phyloP scores from a whole-genome alignment of 1,284 basidiomycete species.

The Fomitopsis schrenkii region DNA sequence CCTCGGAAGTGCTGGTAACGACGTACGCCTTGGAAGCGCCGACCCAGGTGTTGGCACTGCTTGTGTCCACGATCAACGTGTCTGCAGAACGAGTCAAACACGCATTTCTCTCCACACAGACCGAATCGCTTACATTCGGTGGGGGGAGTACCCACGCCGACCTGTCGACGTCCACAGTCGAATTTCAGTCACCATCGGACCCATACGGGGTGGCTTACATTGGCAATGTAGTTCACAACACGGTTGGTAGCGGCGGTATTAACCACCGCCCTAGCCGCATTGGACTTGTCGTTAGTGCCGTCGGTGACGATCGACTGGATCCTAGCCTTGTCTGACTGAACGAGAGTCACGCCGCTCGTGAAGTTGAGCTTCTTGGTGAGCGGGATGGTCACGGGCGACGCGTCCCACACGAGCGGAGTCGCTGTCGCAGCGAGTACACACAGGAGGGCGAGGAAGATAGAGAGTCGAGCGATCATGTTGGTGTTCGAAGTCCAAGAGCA shows the following conservation, averaged over 20 bases:
- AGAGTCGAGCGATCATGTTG: constrained; percentile 15
- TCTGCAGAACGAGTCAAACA: not conserved
- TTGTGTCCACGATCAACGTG: constrained; percentile 19
- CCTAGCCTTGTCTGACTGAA: constrained; percentile 14
- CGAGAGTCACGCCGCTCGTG: not conserved
- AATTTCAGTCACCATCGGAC: too few species aligned
- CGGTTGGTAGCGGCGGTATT: too few species aligned
- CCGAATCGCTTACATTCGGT: too few species aligned
- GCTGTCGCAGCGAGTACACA: not conserved
- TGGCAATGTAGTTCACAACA: too few species aligned
- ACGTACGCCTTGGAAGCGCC: constrained; percentile 22
- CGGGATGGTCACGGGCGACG: not conserved
- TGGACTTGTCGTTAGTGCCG: too few species aligned
- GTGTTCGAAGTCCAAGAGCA: too few species aligned
- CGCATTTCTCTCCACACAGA: not conserved
- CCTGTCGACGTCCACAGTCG: too few species aligned
- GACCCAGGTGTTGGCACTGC: constrained; percentile 29
- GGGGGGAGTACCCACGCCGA: too few species aligned
- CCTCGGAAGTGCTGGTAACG: constrained; percentile 12
- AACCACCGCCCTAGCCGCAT: too few species aligned
- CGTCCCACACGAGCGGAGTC: not conserved
- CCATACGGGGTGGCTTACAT: too few species aligned
- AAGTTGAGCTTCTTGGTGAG: not conserved
- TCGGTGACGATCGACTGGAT: constrained; percentile 12
- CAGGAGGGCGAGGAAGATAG: not conserved